phyloP scores from a whole-genome alignment of 371 early-diverging fungal genomes.

The Mucor sp. region DNA sequence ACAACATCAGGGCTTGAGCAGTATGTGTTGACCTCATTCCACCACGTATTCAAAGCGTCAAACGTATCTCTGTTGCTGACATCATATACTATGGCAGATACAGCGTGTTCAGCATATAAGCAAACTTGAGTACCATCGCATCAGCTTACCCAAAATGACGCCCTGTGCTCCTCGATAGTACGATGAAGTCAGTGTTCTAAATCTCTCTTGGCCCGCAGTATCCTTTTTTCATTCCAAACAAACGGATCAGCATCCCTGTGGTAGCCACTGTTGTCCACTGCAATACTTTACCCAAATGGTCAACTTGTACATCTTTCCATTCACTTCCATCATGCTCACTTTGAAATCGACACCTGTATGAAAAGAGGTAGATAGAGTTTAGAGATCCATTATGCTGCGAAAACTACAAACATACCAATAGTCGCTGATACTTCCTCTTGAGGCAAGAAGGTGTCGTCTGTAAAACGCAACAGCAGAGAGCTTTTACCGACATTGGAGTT shows the following conservation, averaged over 20 bases:
- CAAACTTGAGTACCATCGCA: neutral
- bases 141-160: conserved; percentile 72
- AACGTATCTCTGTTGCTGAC: conserved; percentile 93
- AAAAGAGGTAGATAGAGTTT: neutral
- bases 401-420: conserved; percentile 66
- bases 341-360: conserved; percentile 98
- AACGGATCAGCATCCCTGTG: neutral
- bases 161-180: conserved; percentile 99
- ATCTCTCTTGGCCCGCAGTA: conserved; percentile 99
- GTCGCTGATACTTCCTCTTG: conserved; percentile 94
- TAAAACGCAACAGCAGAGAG: conserved; percentile 93
- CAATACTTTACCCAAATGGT: conserved; percentile 87
- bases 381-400: neutral
- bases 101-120: neutral
- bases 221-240: conserved; percentile 78
- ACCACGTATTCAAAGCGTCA: conserved; percentile 91
- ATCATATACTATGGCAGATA: conserved; percentile 84
- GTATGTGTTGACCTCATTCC: conserved; percentile 94
- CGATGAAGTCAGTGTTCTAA: conserved; percentile 98
- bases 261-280: too few relatives aligned
- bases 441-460: conserved; percentile 96
- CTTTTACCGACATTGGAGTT: conserved; percentile 99
- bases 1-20: conserved; percentile 84
- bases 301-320: conserved; percentile 93
- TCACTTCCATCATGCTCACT: conserved; percentile 93